Evolutionary conservation across 108 stramenopile species (phyloP), one percentile per base, ranked within the genome.

Genomic region (Pseudonitzschia pungens): DNA sequence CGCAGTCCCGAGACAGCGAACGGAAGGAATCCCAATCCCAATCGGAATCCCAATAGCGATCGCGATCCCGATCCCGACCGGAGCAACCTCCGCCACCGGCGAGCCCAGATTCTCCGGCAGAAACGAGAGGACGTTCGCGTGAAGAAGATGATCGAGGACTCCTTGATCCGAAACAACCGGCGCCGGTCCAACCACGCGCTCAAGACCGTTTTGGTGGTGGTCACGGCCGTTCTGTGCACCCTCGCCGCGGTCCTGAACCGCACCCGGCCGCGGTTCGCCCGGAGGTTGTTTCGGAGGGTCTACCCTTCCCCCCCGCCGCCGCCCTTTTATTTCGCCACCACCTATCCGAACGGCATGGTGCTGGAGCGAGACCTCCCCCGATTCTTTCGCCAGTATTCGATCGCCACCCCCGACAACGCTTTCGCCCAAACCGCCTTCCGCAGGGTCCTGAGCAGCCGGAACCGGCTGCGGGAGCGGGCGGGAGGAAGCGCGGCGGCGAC

Each of bases 331-430:
- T n/a, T 79, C 27, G 73, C 62, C 21, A 72, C 78, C 16, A 36
- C 24, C 10, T 79, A 74, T 74, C 73, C 73, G 27, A 72, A 36
- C 14, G 29, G 48, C 29, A 58, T 79, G 1, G 26, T 70, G 1
- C 53, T 79, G 57, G 78, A 74, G 32, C 69, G 71, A 29, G 78
- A 79, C 48, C 36, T 79, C 22, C 78, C 78, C 31, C 68, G 72
- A 21, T 79, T 79, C 55, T 79, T 74, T 70, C 68, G 58, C 62
- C 63, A 50, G 16, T 79, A 70, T 70, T 70, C 78, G 20, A 79
- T 79, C 64, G 72, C 78, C 2, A 79, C 78, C 3, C 73, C 78
- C 20, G 44, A 73, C 1, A 79, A 79, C 36, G 40, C 22, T 20
- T 10, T 27, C 14, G 77, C 77, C n/a, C 72, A 60, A 27, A 21